phyloP scores from a whole-genome alignment of 2,329 filamentous ascomycete species.

The Geosmithia morbida region DNA sequence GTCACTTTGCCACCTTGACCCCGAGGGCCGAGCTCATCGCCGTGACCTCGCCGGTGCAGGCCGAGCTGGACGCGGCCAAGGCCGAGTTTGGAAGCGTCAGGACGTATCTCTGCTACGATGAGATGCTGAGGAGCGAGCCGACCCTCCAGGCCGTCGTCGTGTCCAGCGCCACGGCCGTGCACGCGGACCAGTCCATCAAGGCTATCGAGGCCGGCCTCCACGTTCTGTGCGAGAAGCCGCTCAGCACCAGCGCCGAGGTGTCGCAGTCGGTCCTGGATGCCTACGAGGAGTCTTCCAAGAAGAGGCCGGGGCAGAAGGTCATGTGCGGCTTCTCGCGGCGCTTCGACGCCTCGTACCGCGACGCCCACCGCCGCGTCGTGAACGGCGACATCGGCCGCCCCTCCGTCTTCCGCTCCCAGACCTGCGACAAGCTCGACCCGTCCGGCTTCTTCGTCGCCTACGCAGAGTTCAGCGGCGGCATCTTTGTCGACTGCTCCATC shows the following conservation, averaged over 20 bases:
- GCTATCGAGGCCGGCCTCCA: slow-evolving; percentile 39
- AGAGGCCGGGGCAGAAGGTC: slow-evolving; percentile 47
- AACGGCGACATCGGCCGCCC: slow-evolving; percentile 43
- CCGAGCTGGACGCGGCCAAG: slow-evolving; percentile 24
- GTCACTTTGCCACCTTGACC: slow-evolving; percentile 28
- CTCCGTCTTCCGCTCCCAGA: slow-evolving; percentile 49
- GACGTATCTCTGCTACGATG: slow-evolving; percentile 28
- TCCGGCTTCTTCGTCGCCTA: slow-evolving; percentile 56
- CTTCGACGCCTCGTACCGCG: slow-evolving; percentile 52
- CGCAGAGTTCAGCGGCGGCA: slow-evolving; percentile 49
- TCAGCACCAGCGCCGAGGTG: slow-evolving; percentile 42
- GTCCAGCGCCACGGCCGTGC: slow-evolving; percentile 31
- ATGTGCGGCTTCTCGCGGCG: slow-evolving; percentile 28
- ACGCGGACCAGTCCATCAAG: slow-evolving; percentile 41
- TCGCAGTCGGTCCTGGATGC: slow-evolving; percentile 45
- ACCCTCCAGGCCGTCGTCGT: slow-evolving; percentile 26
- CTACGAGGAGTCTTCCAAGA: slow-evolving; percentile 17
- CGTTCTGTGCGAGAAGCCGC: slow-evolving; percentile 45
- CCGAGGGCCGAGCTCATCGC: slow-evolving; percentile 33
- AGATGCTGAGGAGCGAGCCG: slow-evolving; percentile 26
- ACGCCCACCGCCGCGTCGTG: slow-evolving; percentile 37
- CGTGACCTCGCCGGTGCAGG: slow-evolving; percentile 28
- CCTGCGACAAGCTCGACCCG: slow-evolving; percentile 53
- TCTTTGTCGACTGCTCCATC: slow-evolving; percentile 58
- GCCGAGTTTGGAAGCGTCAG: slow-evolving; percentile 22